Evolutionary conservation across 1,284 basidiomycete genomes (phyloP).

Genomic region (Papiliotrema laurentii): DNA sequence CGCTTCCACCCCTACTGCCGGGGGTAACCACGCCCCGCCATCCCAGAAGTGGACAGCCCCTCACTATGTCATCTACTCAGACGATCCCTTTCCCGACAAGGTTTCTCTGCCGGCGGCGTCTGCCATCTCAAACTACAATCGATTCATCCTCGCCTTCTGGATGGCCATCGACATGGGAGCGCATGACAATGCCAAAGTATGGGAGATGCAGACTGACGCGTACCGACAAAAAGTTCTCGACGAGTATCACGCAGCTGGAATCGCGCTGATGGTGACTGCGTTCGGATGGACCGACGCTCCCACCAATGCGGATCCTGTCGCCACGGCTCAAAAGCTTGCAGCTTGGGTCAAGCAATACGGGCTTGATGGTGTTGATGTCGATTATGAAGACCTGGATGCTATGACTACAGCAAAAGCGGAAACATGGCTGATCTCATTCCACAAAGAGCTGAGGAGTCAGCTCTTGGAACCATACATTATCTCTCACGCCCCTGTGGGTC

Average conservation of each 20-base stretch:
- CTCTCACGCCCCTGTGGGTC: constrained; percentile 23
- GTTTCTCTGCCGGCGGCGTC: background rate
- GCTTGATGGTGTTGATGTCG: constrained; percentile 49
- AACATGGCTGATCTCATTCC: constrained; percentile 29
- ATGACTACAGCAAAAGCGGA: constrained; percentile 10
- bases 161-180: constrained; percentile 20
- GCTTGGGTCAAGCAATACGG: constrained; percentile 34
- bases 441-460: constrained; percentile 14
- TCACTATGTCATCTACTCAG: background rate
- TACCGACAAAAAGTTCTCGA: constrained; percentile 21
- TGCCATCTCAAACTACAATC: constrained; percentile 15
- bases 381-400: too few species aligned
- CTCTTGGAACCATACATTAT: constrained; percentile 26
- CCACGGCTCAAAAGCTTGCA: constrained; percentile 24
- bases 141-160: constrained; percentile 47
- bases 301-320: constrained; percentile 23
- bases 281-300: constrained; percentile 40
- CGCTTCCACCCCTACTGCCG: background rate
- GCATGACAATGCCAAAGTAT: constrained; percentile 19
- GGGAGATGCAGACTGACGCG: constrained; percentile 11
- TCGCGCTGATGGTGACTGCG: constrained; percentile 40
- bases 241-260: constrained; percentile 38
- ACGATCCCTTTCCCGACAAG: background rate
- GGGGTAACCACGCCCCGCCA: background rate
- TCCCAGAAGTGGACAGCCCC: background rate